These are phyloP conservation scores for Dipodascus geniculatus DNA, from an alignment of 805 yeast species.

Conservation along the genomic window DNA sequence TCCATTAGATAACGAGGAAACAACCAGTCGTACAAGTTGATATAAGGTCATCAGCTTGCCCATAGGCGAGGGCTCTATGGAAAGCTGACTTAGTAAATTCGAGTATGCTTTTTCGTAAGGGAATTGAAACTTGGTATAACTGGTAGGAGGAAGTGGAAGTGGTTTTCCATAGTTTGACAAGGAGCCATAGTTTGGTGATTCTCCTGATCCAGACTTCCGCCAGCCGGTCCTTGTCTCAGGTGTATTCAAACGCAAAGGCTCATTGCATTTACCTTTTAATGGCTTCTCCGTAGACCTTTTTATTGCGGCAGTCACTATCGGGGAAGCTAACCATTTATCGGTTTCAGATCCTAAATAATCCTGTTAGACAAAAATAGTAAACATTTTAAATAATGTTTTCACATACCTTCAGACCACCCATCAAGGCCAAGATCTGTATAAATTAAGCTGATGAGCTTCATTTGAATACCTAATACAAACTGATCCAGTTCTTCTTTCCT, in stretches of 20 bases:
- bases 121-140: slow-evolving; percentile 5
- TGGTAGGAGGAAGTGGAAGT: slow-evolving; percentile 1
- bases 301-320: slow-evolving; percentile 10
- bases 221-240: background rate
- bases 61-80: slow-evolving; percentile 18
- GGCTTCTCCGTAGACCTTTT: slow-evolving; percentile 7
- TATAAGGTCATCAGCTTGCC: slow-evolving; percentile 17
- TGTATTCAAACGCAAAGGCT: background rate
- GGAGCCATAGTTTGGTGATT: background rate
- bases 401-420: slow-evolving; percentile 16
- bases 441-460: slow-evolving; percentile 17
- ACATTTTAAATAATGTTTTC: background rate
- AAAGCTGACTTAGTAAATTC: slow-evolving; percentile 14
- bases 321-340: slow-evolving; percentile 20
- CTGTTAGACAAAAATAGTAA: background rate
- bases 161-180: slow-evolving; percentile 1
- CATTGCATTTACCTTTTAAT: background rate
- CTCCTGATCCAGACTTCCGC: background rate
- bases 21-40: slow-evolving; percentile 19
- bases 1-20: slow-evolving; percentile 11
- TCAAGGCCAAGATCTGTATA: slow-evolving; percentile 23
- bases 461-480: slow-evolving; percentile 13
- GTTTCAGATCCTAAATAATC: slow-evolving; percentile 21
- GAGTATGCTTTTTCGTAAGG: slow-evolving; percentile 17
- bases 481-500: slow-evolving; percentile 10